Evolutionary conservation across 306 rosid genomes (phyloP), one percentile per base, ranked within the genome.

Genomic region (Lupinus albus): DNA sequence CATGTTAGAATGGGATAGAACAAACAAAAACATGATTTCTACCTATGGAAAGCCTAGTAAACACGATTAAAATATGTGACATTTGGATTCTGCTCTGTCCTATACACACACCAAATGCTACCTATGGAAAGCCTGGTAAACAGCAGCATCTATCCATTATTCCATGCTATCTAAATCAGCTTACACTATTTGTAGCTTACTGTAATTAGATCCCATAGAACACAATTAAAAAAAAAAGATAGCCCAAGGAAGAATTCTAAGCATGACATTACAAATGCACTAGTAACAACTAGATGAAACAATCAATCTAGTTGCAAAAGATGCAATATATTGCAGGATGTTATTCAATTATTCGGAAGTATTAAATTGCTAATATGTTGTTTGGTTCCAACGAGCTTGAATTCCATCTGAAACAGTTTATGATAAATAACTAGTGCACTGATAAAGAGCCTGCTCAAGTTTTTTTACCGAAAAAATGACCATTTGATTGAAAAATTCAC

Each of bases 191-290:
- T 38, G 8, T 8, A n/a, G 18, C 32, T 38, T 11, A 36, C 38
- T n/a, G 18, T 42, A 62, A 70, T 30, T 56, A 20, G 70, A 46
- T 30, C 25, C 4, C 67, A 47, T 66, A 17, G 8, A 18, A 11
- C 36, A 71, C 16, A 20, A n/a, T 10, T 38, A 17, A 7, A 1
- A 35, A 25, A 54, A 36, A 15, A 15, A 59, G 50, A 33, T 18
- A 56, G 54, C 20, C 45, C n/a, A 14, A 57, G 57, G 11, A 16
- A 59, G 51, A 30, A 12, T 25, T 36, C 13, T 28, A 71, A 15
- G 68, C 68, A 62, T 48, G 33, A 21, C 61, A 38, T 61, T 60
- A 49, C n/a, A 50, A 51, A 61, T 9, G 39, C 50, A 38, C 61
- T 30, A 42, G 7, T 35, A 28, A 51, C 41, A 8, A 44, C 49